Base-by-base conservation (phyloP, 2,329 filamentous ascomycete genomes). In the Hypoxylon rubiginosum region DNA sequence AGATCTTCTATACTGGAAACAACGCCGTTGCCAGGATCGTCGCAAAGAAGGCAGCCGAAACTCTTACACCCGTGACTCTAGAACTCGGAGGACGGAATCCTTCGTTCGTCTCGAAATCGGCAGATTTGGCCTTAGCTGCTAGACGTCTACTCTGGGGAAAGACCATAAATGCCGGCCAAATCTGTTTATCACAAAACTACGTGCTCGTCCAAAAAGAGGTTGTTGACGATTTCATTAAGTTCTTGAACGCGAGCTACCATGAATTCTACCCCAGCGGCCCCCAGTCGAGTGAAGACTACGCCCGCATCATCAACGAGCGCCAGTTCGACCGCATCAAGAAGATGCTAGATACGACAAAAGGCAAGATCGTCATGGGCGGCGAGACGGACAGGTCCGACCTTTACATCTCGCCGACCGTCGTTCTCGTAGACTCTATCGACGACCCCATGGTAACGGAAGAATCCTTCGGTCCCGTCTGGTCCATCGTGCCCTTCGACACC, bases 1-100 rank as follows among this genome's bases (percentile, higher is more conserved):
- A 97, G 86, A 97, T 99, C 75, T 94, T 96, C 84, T 99, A 97
- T 83, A 99, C 96, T 0, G 96, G 96, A 58, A 90, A 89, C 74
- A 86, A 86, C 56, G 82, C 78, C 28, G 93, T 97, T 17, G 96
- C 92, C 75, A 93, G 91, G 76, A 94, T 98, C 74, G 90, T 98
- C 57, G 88, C 93, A 51, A 90, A 94, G 79, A 97, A 97, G 78
- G 96, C 95, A 0, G 95, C 96, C 65, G 89, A 93, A 76, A 91
- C 93, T 39, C 85, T 97, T 66, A 98, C 96, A 0, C 96, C 96
- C 0, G 90, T 97, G 21, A 88, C 90, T 9, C 88, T 98, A 51
- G 96, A 99, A 83, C 88, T 99, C 50, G 96, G 96, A 64, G 96
- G 96, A 66, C 86, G 88, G 70, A 98, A 98, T 82, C 96, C 96